Evolutionary conservation across 1,284 basidiomycete species (phyloP).

Genomic region (Sanghuangporus baumii): DNA sequence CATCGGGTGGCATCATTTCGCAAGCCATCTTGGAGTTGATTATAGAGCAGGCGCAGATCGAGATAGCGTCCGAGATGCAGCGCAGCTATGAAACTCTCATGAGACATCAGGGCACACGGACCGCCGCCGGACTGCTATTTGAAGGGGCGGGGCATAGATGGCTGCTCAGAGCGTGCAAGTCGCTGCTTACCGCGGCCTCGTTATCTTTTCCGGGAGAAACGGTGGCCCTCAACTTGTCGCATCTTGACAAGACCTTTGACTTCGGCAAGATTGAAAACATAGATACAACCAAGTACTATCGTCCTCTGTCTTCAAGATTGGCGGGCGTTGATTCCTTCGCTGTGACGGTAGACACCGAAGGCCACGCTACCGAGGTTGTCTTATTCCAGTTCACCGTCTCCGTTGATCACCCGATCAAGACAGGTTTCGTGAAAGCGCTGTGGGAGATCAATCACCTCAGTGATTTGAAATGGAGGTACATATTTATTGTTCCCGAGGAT

Average conservation of each 20-base stretch:
- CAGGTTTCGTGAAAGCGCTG: neutral
- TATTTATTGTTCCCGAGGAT: neutral
- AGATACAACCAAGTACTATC: neutral
- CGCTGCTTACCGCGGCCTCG: neutral
- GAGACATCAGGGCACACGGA: no score
- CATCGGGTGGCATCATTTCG: neutral
- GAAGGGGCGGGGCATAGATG: neutral
- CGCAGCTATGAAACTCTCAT: neutral
- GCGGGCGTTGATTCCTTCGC: neutral
- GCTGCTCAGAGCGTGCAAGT: neutral
- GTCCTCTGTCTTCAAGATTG: neutral
- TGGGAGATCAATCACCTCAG: neutral
- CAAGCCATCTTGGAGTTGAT: neutral
- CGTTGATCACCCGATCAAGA: neutral
- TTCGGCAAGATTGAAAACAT: neutral
- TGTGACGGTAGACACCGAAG: neutral
- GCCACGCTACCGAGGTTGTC: neutral
- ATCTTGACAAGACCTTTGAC: neutral
- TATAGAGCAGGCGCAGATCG: neutral
- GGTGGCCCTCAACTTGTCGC: neutral
- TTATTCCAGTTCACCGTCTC: neutral
- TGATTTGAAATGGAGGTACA: neutral
- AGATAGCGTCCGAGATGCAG: neutral
- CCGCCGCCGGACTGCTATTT: neutral
- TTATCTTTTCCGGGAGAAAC: neutral